Conservation (phyloP, 257 asterid species). For the Paulownia fortunei region DNA sequence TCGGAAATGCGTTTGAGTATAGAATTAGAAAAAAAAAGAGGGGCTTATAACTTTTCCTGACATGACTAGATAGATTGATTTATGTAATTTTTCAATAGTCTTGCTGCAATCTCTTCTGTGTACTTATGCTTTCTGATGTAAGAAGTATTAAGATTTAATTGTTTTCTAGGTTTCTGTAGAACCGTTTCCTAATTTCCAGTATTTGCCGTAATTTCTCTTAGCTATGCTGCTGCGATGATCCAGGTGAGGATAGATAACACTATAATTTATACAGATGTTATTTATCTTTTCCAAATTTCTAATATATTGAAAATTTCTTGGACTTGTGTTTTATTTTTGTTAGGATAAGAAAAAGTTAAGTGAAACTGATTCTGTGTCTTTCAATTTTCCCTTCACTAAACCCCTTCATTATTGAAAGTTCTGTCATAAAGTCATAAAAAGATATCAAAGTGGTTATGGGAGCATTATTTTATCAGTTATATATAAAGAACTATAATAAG, state of each 20-base stretch:
- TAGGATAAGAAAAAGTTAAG: neutral
- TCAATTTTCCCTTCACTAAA: neutral
- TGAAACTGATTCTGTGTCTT: neutral
- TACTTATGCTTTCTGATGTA: neutral
- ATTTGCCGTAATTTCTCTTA: neutral
- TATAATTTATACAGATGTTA: neutral
- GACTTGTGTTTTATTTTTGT: neutral
- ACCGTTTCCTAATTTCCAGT: neutral
- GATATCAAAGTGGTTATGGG: neutral
- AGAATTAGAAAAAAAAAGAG: neutral
- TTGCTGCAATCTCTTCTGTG: conserved; percentile 10
- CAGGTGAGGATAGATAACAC: neutral
- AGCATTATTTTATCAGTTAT: neutral
- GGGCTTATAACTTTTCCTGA: neutral
- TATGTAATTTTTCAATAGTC: conserved; percentile 4
- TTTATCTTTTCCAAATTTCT: neutral
- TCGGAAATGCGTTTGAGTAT: conserved; percentile 4
- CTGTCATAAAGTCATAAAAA: conserved; percentile 2
- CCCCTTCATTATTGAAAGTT: neutral
- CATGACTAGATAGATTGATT: conserved; percentile 13
- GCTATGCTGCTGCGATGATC: neutral
- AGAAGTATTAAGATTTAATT: conserved; percentile 6
- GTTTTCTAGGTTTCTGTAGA: neutral
- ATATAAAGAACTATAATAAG: neutral
- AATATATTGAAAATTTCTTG: neutral